Evolutionary conservation across 2,329 filamentous ascomycete genomes (phyloP).

Genomic region (Claviceps pazoutovae): DNA sequence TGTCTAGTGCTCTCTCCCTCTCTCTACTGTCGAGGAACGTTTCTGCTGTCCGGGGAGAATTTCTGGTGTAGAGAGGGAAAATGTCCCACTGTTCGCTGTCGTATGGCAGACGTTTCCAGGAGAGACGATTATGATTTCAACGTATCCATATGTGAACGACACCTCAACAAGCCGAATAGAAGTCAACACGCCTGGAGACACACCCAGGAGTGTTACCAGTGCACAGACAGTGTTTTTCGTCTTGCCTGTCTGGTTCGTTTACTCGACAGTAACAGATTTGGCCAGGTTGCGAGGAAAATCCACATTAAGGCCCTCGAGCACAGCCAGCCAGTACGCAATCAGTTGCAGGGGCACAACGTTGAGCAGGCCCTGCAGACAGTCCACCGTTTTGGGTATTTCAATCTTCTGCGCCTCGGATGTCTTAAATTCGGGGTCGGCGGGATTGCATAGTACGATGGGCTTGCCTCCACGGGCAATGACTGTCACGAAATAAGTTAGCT

Average conservation of each 20-base stretch:
- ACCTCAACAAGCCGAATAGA: slow-evolving; percentile 2
- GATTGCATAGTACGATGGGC: slow-evolving; percentile 98
- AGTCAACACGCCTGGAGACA: slow-evolving; percentile 4
- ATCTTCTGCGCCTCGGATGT: slow-evolving; percentile 87
- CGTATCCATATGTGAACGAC: neutral
- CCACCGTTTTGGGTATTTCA: slow-evolving; percentile 89
- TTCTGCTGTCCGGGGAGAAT: no score
- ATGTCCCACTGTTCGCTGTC: no score
- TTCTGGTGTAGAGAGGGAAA: no score
- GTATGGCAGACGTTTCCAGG: neutral
- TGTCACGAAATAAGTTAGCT: slow-evolving; percentile 18
- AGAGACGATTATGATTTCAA: neutral
- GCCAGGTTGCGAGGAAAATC: slow-evolving; percentile 98
- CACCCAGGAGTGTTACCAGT: neutral
- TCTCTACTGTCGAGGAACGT: no score
- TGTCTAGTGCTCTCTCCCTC: no score
- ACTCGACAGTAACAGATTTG: slow-evolving; percentile 98
- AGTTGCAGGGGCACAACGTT: slow-evolving; percentile 97
- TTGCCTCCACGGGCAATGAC: slow-evolving; percentile 92
- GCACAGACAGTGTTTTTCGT: neutral
- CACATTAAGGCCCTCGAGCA: slow-evolving; percentile 89
- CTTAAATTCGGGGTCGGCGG: slow-evolving; percentile 76
- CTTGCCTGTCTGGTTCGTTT: slow-evolving; percentile 56
- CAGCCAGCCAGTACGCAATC: slow-evolving; percentile 97
- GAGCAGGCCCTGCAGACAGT: slow-evolving; percentile 87